Evolutionary conservation across 257 asterid species (phyloP).

Genomic region (Solanum boliviense): DNA sequence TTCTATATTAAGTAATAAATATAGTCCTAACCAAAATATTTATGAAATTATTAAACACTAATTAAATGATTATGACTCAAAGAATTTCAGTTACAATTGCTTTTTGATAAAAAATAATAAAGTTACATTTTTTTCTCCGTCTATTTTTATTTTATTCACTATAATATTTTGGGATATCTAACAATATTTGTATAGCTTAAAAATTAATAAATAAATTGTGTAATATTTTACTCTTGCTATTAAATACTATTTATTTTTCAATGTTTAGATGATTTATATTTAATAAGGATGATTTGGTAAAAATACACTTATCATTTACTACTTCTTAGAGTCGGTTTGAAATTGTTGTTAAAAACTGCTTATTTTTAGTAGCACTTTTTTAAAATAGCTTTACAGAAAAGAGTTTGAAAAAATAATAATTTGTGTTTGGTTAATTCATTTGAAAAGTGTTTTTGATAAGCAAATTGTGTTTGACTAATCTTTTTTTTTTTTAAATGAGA

Average conservation of each 20-base stretch:
- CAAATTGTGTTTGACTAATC: neutral
- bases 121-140: neutral
- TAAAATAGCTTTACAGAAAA: neutral
- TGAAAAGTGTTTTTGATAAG: no score
- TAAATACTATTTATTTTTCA: no score
- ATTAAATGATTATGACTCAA: neutral
- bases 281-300: no score
- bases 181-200: neutral
- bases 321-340: neutral
- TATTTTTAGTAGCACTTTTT: neutral
- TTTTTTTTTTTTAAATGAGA: no score
- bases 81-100: neutral
- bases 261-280: no score
- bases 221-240: no score
- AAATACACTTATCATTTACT: neutral
- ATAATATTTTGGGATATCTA: neutral
- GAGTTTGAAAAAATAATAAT: no score
- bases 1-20: neutral
- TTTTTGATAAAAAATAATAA: no score
- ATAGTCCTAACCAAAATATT: neutral
- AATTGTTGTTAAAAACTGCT: no score
- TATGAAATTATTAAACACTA: neutral
- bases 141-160: neutral
- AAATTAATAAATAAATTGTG: neutral
- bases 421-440: neutral